Evolutionary conservation across 2,329 filamentous ascomycete genomes (phyloP), one percentile per base, ranked within the genome.

Genomic region (Ophiostoma tasmaniense): DNA sequence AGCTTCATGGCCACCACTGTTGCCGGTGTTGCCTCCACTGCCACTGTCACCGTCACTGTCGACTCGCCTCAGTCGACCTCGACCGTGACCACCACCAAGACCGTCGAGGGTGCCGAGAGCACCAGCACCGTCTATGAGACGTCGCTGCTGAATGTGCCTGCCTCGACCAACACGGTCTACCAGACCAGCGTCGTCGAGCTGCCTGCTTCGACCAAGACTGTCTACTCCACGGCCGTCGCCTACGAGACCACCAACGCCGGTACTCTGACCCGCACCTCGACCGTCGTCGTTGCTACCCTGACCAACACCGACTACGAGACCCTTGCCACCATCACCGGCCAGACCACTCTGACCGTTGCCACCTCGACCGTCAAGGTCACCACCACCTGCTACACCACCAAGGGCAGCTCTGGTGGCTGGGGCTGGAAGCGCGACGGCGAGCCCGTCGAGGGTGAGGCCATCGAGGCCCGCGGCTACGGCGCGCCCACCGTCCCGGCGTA

Each of bases 401-500:
- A 50, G 64, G 37, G 33, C 35, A 3, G n/a, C 59, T 35, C 30
- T n/a, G 30, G 62, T n/a, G 62, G n/a, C 22, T 37, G 61, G 33
- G 61, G 61, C 20, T 37, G n/a, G 14, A 64, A 64, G 61, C 61
- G 61, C 33, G 61, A 62, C 11, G 59, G n/a, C 17, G 64, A 11
- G 22, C 35, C 39, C 6, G 42, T 45, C 11, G 42, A 62, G 59
- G 59, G 11, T 1, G 64, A n/a, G 35, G 64, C 39, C 6, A 22
- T 65, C 13, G 64, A 14, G 11, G 50, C n/a, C 10, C 50, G 50
- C n/a, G 50, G 7, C n/a, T 55, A 55, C 8, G 20, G n/a, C 8
- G 14, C 39, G 3, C 22, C 62, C 62, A 65, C 62, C 30, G 14
- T 70, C 14, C 69, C 69, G 20, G 25, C 28, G 8, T 76, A 76